Conservation (phyloP, 1,284 basidiomycete species). For the Taiwanofungus camphoratus region DNA sequence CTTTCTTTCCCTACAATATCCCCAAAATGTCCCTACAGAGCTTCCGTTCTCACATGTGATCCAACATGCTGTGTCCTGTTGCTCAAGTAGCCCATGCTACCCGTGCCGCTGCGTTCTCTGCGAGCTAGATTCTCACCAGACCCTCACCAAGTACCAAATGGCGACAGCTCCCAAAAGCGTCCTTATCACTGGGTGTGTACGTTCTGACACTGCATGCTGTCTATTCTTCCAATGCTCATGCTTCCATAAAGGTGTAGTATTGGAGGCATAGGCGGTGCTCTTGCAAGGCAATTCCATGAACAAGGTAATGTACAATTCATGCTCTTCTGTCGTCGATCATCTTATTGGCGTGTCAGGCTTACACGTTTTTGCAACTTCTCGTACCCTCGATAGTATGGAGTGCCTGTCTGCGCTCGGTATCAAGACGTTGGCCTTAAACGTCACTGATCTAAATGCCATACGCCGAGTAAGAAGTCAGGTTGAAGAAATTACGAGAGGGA, state of each 20-base stretch:
- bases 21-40: too few relatives aligned
- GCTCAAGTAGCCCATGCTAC: too few relatives aligned
- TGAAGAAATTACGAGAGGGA: slow-evolving; percentile 21
- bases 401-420: slow-evolving; percentile 20
- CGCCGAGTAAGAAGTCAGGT: slow-evolving; percentile 15
- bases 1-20: too few relatives aligned
- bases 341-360: slow-evolving; percentile 16
- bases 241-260: slow-evolving; percentile 15
- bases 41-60: too few relatives aligned
- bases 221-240: not conserved
- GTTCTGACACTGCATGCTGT: not conserved
- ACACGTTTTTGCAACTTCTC: slow-evolving; percentile 29
- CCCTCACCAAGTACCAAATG: too few relatives aligned
- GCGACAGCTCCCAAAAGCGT: too few relatives aligned
- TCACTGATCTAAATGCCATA: slow-evolving; percentile 22
- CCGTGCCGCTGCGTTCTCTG: too few relatives aligned
- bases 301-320: slow-evolving; percentile 14
- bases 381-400: slow-evolving; percentile 21
- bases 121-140: too few relatives aligned
- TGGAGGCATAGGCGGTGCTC: slow-evolving; percentile 22
- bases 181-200: slow-evolving; percentile 14
- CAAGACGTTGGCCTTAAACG: slow-evolving; percentile 27
- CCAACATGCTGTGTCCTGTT: too few relatives aligned
- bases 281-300: slow-evolving; percentile 19
- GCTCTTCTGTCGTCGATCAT: too few relatives aligned